Conservation (phyloP, 78 protist genomes). For the Dictyostelium firmibasis region DNA sequence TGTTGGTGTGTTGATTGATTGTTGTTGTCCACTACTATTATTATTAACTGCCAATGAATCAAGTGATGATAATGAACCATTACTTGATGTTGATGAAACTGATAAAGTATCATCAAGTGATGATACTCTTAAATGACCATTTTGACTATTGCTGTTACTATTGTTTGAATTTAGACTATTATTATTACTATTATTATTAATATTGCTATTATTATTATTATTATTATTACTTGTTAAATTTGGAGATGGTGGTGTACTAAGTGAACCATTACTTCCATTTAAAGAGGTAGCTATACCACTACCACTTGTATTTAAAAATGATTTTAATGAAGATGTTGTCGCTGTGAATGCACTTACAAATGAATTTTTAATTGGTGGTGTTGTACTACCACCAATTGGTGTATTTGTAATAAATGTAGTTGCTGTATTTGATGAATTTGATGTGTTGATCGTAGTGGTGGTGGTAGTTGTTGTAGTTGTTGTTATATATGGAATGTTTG, state of each 20-base stretch:
- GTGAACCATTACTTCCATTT: background rate
- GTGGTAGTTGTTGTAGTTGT: background rate
- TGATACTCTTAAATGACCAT: conserved; percentile 18
- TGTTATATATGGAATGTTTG: background rate
- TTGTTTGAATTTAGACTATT: background rate
- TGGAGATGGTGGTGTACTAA: conserved; percentile 4
- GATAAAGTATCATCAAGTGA: conserved; percentile 7
- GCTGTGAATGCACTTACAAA: background rate
- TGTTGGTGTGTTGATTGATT: conserved; percentile 7
- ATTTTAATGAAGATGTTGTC: conserved; percentile 4
- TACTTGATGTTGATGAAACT: conserved; percentile 4
- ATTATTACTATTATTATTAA: background rate
- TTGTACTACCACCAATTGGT: background rate
- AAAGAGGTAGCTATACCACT: background rate
- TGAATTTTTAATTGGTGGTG: background rate
- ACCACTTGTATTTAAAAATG: conserved; percentile 2
- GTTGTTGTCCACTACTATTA: background rate
- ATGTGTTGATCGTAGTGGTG: background rate
- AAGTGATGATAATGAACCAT: background rate
- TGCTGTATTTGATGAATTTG: background rate
- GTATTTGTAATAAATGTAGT: background rate
- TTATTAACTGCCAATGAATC: background rate
- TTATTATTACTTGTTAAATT: background rate
- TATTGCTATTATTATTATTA: background rate
- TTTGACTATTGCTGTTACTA: background rate